Conservation (phyloP, 2,329 filamentous ascomycete species). For the Diaporthe sp. region DNA sequence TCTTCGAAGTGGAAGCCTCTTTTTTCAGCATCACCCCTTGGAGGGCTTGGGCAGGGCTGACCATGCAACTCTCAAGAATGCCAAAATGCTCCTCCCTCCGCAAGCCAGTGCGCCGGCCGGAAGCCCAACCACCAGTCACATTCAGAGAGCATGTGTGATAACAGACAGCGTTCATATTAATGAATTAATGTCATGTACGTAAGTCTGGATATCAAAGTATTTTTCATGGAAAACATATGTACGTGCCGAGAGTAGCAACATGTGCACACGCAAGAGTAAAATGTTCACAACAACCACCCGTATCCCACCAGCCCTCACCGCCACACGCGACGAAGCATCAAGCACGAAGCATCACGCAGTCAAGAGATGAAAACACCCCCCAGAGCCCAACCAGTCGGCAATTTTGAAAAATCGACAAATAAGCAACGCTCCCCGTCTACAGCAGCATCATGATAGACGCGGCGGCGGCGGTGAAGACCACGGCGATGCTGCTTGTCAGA, state of each 20-base stretch:
- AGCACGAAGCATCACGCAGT: conserved; percentile 20
- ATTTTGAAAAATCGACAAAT: background rate
- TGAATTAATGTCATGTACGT: conserved; percentile 31
- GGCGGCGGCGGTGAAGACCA: conserved; percentile 19
- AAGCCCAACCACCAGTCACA: background rate
- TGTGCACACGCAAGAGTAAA: conserved; percentile 7
- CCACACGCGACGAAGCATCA: conserved; percentile 12
- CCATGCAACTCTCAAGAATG: background rate
- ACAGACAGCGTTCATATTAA: conserved; percentile 31
- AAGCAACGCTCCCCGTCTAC: conserved; percentile 23
- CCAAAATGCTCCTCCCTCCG: background rate
- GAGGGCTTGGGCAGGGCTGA: background rate
- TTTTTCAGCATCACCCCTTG: too few species aligned
- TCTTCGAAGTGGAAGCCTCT: background rate
- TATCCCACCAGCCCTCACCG: background rate
- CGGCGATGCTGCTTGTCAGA: conserved; percentile 32
- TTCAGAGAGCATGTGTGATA: background rate
- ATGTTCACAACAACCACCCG: background rate
- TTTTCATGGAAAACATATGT: conserved; percentile 26
- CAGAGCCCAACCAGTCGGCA: background rate
- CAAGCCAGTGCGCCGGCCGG: background rate
- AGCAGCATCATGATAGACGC: conserved; percentile 36
- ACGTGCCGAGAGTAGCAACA: conserved; percentile 9
- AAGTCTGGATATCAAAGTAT: conserved; percentile 30
- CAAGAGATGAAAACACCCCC: background rate